Percentiles rank a stretch among this genome's conserved stretches.
Conservation (phyloP, 2,329 filamentous ascomycete genomes). For the Orbilia brochopaga region DNA sequence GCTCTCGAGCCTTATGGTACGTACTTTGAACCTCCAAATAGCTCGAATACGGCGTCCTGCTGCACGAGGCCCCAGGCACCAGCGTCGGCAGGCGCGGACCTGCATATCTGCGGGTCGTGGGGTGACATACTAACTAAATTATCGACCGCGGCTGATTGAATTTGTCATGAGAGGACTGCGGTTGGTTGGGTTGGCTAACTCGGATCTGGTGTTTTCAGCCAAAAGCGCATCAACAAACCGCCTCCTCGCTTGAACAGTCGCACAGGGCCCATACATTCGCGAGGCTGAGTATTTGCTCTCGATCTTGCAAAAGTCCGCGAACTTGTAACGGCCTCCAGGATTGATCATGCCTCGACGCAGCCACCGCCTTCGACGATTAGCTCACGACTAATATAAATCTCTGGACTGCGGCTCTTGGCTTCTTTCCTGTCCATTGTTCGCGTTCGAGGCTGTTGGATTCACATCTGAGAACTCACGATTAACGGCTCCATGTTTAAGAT, state of each 20-base stretch:
- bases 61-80: background rate
- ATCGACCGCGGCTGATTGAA: constrained; percentile 7
- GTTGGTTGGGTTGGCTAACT: background rate
- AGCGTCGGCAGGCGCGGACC: background rate
- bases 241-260: background rate
- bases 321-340: too few species aligned
- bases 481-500: background rate
- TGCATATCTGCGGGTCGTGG: background rate
- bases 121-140: background rate
- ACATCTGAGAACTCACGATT: too few species aligned
- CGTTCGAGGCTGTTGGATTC: too few species aligned
- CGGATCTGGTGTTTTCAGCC: background rate
- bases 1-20: background rate
- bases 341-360: too few species aligned
- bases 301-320: too few species aligned
- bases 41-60: background rate
- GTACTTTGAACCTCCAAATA: constrained; percentile 7
- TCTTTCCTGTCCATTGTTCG: too few species aligned
- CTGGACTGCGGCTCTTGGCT: too few species aligned
- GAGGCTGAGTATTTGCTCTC: too few species aligned
- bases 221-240: background rate
- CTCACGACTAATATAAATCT: too few species aligned
- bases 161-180: background rate
- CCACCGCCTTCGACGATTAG: too few species aligned
- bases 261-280: too few species aligned